phyloP scores from a whole-genome alignment of 73 alveolate species.

The Stentor coeruleus region DNA sequence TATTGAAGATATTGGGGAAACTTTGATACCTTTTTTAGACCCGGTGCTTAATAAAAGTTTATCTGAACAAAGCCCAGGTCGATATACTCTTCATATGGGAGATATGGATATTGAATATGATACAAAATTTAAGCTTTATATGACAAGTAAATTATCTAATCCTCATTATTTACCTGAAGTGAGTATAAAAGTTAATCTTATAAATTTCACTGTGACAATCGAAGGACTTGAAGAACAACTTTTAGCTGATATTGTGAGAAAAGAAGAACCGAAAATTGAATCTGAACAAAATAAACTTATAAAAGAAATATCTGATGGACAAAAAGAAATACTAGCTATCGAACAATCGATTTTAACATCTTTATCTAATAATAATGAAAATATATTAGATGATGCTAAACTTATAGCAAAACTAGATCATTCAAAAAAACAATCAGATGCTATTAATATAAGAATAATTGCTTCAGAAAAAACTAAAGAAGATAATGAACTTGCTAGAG shows the following conservation, averaged over 20 bases:
- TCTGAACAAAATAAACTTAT: slow-evolving; percentile 75
- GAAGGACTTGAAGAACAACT: slow-evolving; percentile 94
- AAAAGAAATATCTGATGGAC: slow-evolving; percentile 71
- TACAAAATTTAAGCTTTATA: slow-evolving; percentile 74
- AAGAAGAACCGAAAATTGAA: slow-evolving; percentile 93
- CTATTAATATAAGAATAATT: slow-evolving; percentile 69
- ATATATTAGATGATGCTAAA: slow-evolving; percentile 88
- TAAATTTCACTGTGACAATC: slow-evolving; percentile 94
- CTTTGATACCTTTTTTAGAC: slow-evolving; percentile 88
- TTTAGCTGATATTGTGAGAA: slow-evolving; percentile 91
- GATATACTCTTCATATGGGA: slow-evolving; percentile 72
- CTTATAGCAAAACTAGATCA: slow-evolving; percentile 74
- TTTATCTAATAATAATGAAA: slow-evolving; percentile 81
- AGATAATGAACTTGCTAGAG: slow-evolving; percentile 84
- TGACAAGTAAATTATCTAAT: slow-evolving; percentile 93
- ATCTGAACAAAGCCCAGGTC: slow-evolving; percentile 77
- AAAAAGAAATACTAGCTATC: slow-evolving; percentile 73
- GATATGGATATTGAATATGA: slow-evolving; percentile 84
- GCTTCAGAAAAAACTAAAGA: slow-evolving; percentile 81
- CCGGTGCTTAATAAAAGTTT: slow-evolving; percentile 78
- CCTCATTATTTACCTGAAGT: slow-evolving; percentile 97
- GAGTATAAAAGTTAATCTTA: slow-evolving; percentile 95
- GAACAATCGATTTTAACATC: slow-evolving; percentile 81
- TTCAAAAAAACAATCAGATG: slow-evolving; percentile 80
- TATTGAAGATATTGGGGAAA: slow-evolving; percentile 87